Base-by-base conservation (phyloP, 495 filamentous ascomycete genomes). In the Aspergillus biplanus region DNA sequence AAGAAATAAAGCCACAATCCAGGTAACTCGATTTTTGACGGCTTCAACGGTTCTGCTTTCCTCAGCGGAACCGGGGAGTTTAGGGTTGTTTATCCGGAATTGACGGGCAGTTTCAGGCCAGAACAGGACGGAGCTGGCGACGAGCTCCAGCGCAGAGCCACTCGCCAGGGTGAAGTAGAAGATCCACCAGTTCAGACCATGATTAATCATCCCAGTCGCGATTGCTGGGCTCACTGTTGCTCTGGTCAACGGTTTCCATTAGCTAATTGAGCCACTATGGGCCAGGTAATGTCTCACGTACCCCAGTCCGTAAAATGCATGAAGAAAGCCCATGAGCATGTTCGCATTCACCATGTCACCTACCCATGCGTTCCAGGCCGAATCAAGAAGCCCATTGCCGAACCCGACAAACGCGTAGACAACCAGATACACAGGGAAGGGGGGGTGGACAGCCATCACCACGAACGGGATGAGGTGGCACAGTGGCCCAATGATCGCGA, bases 281-380 rank as follows among this genome's bases (percentile, higher is more conserved):
- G n/a, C 7, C 31, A 15, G 7, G 0, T 21, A 8, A 34, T 6
- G 33, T 9, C 12, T 18, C 34, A 47, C 59, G 48, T 35, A 61
- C 59, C 86, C 84, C 6, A 82, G 59, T 46, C 86, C 83, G 69
- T 83, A 85, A 67, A 79, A 80, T 12, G 74, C 78, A 70, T 87
- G 83, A 56, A 85, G 27, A n/a, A 85, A 72, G 21, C 85, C 82
- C 46, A 86, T 69, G 21, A 27, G 21, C 21, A 27, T 74, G 60
- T 81, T 86, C 33, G 79, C 70, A 67, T 84, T 81, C 12, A 79
- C 78, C 78, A 87, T 78, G 52, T 78, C 79, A 32, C 81, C 82
- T 35, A 83, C 79, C 76, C 83, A 84, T n/a, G 86, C 78, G 65
- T 88, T 89, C 83, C 83, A 87, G 3, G 74, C 82, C 0, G 80